Evolutionary conservation across 176 grass and related monocot genomes (phyloP).

Genomic region (Rhynchospora tenuis): DNA sequence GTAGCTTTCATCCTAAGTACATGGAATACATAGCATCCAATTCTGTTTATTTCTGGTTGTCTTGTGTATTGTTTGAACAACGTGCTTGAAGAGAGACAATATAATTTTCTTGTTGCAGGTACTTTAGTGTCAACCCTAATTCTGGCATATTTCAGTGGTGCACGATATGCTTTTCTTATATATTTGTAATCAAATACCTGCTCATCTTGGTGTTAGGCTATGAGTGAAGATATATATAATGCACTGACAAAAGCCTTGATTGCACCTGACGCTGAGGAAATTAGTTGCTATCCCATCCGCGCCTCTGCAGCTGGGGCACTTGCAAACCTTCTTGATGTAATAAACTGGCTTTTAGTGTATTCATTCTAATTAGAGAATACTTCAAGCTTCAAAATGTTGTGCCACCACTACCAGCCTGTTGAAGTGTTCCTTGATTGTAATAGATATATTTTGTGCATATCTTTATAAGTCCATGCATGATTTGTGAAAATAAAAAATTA

Average conservation of each 20-base stretch:
- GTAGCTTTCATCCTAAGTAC: neutral
- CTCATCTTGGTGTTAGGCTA: conserved; percentile 44
- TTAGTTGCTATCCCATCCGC: conserved; percentile 72
- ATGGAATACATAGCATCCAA: neutral
- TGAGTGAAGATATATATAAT: conserved; percentile 68
- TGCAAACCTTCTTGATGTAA: conserved; percentile 76
- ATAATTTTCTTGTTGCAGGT: no score
- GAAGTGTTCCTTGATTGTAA: no score
- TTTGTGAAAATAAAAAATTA: neutral
- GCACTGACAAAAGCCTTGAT: conserved; percentile 57
- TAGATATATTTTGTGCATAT: no score
- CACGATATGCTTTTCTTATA: neutral
- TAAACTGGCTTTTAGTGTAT: neutral
- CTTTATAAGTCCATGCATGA: neutral
- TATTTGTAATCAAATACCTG: conserved; percentile 13
- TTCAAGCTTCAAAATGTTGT: neutral
- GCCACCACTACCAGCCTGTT: no score
- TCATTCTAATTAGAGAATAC: neutral
- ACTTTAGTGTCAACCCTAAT: neutral
- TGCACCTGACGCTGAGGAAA: conserved; percentile 40
- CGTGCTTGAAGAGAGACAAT: neutral
- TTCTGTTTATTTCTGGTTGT: neutral
- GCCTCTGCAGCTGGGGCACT: conserved; percentile 80
- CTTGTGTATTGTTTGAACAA: neutral
- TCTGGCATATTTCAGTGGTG: neutral